Evolutionary conservation across 768 basidiomycete genomes (phyloP), one percentile per base, ranked within the genome.

Genomic region (Strobilomyces dryophilus): DNA sequence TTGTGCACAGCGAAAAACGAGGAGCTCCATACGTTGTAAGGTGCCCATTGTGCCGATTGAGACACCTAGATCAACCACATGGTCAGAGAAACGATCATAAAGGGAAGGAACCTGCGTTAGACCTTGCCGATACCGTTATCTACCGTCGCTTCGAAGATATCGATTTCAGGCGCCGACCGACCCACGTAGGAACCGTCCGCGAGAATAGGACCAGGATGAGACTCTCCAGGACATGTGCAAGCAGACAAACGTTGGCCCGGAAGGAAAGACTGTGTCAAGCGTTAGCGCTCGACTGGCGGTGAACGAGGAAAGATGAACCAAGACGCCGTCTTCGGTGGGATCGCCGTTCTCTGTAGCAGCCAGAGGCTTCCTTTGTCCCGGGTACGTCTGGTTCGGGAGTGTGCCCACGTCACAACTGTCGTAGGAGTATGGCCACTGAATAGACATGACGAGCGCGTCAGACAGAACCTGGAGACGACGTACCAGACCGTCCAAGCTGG

Each of bases 381-480:
- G 73, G 49, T 73, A 62, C 11, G 87, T 84, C 63, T 92, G 90
- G 61, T 92, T 92, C 3, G 79, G 76, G 40, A 90, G 75, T 2
- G 89, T 91, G 2, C 90, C 91, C 3, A 89, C 75, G 55, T 93
- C 89, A 64, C 89, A 92, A 0, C 77, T 71, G 56, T 79, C 72
- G 53, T 85, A 85, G 24, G 72, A 71, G 55, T 77, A 75, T 37
- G 76, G 74, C 83, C 83, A 85, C 74, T 71, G 15, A 55, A 50
- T 1, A 11, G 18, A 40, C n/a, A 35, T 52, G 43, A 46, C 46
- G 41, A 48, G 45, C 49, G 36, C 27, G 21, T n/a, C 17, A 12
- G 10, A 27, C 18, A 55, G 8, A 47, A 59, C 15, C 48, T 21
- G 18, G 36, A 37, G 61, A 59, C 63, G 32, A 53, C 78, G 8